Conservation (phyloP, 352 stramenopile genomes). For the Thraustochytrium striatum region DNA sequence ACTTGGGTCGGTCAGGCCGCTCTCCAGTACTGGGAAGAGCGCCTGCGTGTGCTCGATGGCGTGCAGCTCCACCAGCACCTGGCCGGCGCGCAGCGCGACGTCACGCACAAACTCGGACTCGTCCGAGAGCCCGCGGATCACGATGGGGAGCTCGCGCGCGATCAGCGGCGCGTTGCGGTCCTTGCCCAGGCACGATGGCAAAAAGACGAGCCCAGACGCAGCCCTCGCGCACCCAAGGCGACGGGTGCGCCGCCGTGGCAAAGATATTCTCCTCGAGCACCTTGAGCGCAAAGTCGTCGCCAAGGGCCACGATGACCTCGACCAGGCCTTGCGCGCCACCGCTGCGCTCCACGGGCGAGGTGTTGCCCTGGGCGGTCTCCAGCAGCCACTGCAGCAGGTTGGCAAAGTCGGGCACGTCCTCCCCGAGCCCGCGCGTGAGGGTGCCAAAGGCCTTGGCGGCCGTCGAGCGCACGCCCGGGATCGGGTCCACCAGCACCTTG, state of each 20-base stretch:
- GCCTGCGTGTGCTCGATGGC: conserved; percentile 92
- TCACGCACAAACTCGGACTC: conserved; percentile 96
- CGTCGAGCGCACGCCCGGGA: conserved; percentile 87
- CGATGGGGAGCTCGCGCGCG: conserved; percentile 85
- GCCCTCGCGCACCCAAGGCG: conserved; percentile 90
- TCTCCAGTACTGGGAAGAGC: conserved; percentile 92
- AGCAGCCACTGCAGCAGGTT: conserved; percentile 95
- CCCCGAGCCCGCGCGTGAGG: conserved; percentile 89
- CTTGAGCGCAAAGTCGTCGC: conserved; percentile 66
- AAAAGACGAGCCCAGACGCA: conserved; percentile 98
- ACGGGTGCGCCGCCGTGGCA: conserved; percentile 84
- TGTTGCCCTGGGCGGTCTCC: conserved; percentile 88
- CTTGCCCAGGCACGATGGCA: conserved; percentile 68
- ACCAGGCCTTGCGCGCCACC: conserved; percentile 96
- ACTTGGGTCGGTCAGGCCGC: conserved; percentile 93
- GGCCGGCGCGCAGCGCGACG: conserved; percentile 91
- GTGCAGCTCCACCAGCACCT: conserved; percentile 95
- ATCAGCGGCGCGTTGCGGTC: conserved; percentile 88
- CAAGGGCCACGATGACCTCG: conserved; percentile 83
- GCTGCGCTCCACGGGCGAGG: conserved; percentile 90
- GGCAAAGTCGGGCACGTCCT: conserved; percentile 77
- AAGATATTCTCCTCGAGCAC: conserved; percentile 73
- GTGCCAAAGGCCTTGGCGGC: conserved; percentile 89
- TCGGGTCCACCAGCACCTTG: conserved; percentile 74
- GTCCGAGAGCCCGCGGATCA: conserved; percentile 95